These are phyloP conservation scores for Deuterostichococcus epilithicus DNA, from an alignment of 139 green algal genomes.

Conservation along the genomic window DNA sequence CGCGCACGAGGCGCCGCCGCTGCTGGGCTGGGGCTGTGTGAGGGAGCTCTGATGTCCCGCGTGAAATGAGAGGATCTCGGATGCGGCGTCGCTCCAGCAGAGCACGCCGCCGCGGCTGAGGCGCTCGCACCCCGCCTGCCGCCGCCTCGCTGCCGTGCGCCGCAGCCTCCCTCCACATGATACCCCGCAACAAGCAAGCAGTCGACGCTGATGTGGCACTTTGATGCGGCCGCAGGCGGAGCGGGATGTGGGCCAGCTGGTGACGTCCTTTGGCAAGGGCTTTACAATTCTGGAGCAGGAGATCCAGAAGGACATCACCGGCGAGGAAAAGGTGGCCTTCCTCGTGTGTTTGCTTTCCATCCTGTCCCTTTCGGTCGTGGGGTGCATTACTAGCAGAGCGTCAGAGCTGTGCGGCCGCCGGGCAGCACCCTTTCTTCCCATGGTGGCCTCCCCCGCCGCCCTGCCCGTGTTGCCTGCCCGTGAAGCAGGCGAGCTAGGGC, in stretches of 20 bases:
- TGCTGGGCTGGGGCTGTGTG: background rate
- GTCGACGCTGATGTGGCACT: background rate
- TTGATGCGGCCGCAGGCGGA: slow-evolving; percentile 5
- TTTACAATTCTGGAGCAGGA: slow-evolving; percentile 56
- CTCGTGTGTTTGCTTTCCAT: background rate
- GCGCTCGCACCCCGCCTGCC: background rate
- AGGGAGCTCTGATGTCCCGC: no score
- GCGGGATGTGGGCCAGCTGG: slow-evolving; percentile 18
- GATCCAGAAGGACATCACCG: slow-evolving; percentile 6
- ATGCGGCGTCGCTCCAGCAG: background rate
- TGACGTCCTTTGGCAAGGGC: slow-evolving; percentile 60
- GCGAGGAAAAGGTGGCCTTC: background rate
- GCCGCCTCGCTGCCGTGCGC: background rate
- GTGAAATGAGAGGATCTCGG: background rate
- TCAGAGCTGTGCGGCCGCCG: background rate
- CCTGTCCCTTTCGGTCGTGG: no score
- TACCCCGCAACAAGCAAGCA: background rate
- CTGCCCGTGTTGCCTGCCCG: no score
- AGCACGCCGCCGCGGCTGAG: background rate
- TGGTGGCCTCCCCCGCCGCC: no score
- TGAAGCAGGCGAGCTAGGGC: no score
- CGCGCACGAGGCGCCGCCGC: background rate
- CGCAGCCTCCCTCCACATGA: background rate
- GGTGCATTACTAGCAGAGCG: no score
- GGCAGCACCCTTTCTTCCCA: no score